Evolutionary conservation across 2,329 filamentous ascomycete species (phyloP).

Genomic region (Dactylonectria estremocensis): DNA sequence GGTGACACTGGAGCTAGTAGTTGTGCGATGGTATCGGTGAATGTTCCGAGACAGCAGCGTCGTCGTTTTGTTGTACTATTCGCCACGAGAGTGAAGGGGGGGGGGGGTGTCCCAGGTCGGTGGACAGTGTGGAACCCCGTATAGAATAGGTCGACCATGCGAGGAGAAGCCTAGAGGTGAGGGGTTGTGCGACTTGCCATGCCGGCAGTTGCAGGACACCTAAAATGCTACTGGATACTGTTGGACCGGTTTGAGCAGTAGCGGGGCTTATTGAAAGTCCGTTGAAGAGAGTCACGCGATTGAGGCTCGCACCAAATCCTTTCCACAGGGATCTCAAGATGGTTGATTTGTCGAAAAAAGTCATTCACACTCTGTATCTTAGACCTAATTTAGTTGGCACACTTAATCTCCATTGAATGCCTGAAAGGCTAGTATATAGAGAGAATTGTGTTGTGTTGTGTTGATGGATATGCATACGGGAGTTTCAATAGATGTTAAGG

Average conservation of each 20-base stretch:
- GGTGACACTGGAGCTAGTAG: not conserved
- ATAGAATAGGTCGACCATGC: not conserved
- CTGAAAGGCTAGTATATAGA: too few species aligned
- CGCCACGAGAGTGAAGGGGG: not conserved
- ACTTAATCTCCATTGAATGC: too few species aligned
- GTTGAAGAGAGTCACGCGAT: not conserved
- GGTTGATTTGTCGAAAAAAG: too few species aligned
- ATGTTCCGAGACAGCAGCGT: conserved; percentile 3
- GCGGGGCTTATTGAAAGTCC: not conserved
- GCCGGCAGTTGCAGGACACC: not conserved
- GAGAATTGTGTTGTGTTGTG: too few species aligned
- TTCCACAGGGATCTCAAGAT: too few species aligned
- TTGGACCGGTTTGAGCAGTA: not conserved
- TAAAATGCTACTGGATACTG: not conserved
- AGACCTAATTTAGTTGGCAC: too few species aligned
- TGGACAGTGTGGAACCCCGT: conserved; percentile 1
- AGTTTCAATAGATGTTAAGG: too few species aligned
- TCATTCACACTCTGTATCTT: too few species aligned
- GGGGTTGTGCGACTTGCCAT: not conserved
- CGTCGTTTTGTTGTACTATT: not conserved
- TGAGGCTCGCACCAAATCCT: too few species aligned
- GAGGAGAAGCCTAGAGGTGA: not conserved
- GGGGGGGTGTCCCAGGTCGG: not conserved
- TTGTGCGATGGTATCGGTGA: not conserved
- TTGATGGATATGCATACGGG: too few species aligned